phyloP scores from a whole-genome alignment of 2,329 filamentous ascomycete species.

The Paraconiothyrium sp. region DNA sequence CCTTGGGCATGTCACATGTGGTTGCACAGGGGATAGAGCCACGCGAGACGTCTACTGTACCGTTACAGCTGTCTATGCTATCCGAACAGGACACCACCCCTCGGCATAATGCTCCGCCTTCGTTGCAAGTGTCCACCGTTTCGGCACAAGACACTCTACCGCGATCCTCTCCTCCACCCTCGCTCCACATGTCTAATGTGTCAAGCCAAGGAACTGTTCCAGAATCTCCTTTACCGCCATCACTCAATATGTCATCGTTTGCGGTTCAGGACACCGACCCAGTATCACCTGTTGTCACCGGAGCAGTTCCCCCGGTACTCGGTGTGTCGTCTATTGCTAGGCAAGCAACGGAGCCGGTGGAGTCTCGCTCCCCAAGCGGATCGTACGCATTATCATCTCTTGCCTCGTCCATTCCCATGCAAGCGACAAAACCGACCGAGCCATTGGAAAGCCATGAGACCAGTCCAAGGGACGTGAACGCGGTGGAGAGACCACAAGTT shows the following conservation, averaged over 20 bases:
- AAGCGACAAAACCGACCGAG: conserved; percentile 40
- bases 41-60: conserved; percentile 25
- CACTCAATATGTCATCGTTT: conserved; percentile 26
- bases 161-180: conserved; percentile 22
- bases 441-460: conserved; percentile 21
- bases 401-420: conserved; percentile 41
- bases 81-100: conserved; percentile 39
- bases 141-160: conserved; percentile 22
- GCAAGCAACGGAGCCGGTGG: conserved; percentile 39
- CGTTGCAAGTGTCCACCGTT: conserved; percentile 30
- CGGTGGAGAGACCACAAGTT: conserved; percentile 11
- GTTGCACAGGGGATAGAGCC: conserved; percentile 29
- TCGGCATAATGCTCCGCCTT: conserved; percentile 23
- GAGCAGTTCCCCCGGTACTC: conserved; percentile 37
- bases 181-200: conserved; percentile 24
- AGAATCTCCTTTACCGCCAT: conserved; percentile 20
- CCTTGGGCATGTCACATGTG: conserved; percentile 30
- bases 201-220: conserved; percentile 33
- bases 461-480: neutral
- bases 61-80: conserved; percentile 34
- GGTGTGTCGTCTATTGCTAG: conserved; percentile 39
- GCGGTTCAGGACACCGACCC: conserved; percentile 38
- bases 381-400: conserved; percentile 31
- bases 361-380: conserved; percentile 29
- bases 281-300: conserved; percentile 38